Base-by-base conservation (phyloP, 768 basidiomycete species). In the Leccinum boreale region DNA sequence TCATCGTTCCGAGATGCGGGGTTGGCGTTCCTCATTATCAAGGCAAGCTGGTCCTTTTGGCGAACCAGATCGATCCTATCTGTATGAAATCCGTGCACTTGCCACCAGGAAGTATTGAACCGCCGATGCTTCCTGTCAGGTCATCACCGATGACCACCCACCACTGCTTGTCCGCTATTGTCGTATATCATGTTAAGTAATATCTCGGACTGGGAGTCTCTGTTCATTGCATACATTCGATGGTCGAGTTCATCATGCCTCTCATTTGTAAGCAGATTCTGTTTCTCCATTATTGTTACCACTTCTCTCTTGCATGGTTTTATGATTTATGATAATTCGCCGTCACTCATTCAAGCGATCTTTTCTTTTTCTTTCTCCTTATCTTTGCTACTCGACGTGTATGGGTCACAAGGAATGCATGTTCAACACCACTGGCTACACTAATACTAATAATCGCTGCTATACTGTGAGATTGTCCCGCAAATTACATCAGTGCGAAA, bases 1-100 rank as follows among this genome's bases (percentile, higher is more conserved):
- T 52, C 94, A 97, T 75, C 83, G 83, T 50, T 73, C 71, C 23
- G 94, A 97, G 74, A 89, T 94, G 81, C 88, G 85, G 62, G 90
- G 90, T 5, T 96, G 93, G 94, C 72, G 72, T 28, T 63, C 62
- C 33, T 67, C 62, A 48, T 33, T 54, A 53, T 66, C 64, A 59
- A 68, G 58, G 53, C 68, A 70, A 28, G 51, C 50, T 7, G 33
- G 56, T 51, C 33, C 68, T 19, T 68, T 59, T 57, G 65, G 64
- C 24, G 78, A 81, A 55, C 76, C 81, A 33, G 85, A 87, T 67
- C 83, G 86, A 57, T 81, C 82, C 39, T 80, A 83, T 65, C 77
- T 94, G 35, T 89, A 83, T 72, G 91, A 93, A 72, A 92, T 94
- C 59, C 85, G 91, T 61, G 88, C 87, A 24, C 81, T 94, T 56